phyloP scores from a whole-genome alignment of 306 rosid species.

The Alnus glutinosa region DNA sequence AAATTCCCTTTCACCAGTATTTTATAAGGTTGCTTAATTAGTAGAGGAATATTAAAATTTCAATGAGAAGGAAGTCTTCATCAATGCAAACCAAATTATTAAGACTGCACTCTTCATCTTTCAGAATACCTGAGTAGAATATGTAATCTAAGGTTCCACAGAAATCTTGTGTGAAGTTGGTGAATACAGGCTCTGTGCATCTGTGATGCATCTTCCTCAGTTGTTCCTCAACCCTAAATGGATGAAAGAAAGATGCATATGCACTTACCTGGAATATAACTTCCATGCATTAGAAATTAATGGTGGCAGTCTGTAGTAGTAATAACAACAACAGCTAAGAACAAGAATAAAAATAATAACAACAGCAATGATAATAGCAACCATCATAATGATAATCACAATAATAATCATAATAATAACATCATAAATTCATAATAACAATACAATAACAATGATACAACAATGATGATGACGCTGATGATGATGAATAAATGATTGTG shows the following conservation, averaged over 20 bases:
- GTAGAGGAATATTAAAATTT: background rate
- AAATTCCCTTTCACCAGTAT: background rate
- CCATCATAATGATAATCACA: background rate
- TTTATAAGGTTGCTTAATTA: background rate
- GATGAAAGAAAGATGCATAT: slow-evolving; percentile 13
- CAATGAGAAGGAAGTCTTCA: background rate
- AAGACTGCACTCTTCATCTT: background rate
- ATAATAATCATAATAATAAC: background rate
- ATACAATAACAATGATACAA: background rate
- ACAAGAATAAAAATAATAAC: no score
- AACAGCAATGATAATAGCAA: background rate
- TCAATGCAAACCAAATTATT: background rate
- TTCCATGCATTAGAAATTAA: background rate
- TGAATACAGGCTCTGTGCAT: slow-evolving; percentile 28
- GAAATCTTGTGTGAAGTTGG: background rate
- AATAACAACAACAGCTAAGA: no score
- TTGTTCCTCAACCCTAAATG: background rate
- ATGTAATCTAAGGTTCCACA: slow-evolving; percentile 33
- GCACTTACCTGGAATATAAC: slow-evolving; percentile 30
- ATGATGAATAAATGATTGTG: no score
- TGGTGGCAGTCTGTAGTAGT: no score
- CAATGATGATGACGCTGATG: no score
- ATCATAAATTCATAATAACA: background rate
- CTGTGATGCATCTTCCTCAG: slow-evolving; percentile 1
- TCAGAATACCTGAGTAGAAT: slow-evolving; percentile 28